Base-by-base conservation (phyloP, 1,139 yeast genomes). In the Yamadazyma conglobata region DNA sequence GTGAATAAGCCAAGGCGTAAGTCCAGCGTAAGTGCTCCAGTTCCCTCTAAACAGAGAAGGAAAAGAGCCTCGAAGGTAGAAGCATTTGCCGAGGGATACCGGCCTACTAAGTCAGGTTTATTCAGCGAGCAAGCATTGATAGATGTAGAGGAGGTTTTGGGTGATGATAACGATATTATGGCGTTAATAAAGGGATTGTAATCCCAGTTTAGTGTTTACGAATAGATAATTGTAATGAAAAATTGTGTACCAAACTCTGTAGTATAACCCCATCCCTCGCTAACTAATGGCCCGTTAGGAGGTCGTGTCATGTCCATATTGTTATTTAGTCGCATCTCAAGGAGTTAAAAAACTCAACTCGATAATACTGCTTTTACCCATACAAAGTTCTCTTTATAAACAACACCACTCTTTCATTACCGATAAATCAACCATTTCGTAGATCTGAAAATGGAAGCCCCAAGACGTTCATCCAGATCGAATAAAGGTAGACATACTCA, bases 61-160 rank as follows among this genome's bases (percentile, higher is more conserved):
- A 54, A 87, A 50, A 64, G 82, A 42, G 81, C 80, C 21, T 77
- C 84, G 33, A 70, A 75, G 33, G 82, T 68, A 2, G 89, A 81
- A 44, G 88, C 89, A 3, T 80, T 79, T n/a, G 72, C 77, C 6
- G 89, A 80, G 48, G 88, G 88, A 5, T 63, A 77, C 44, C 62
- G 89, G 39, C 76, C 81, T 10, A 83, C 93, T 1, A 81, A 76
- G 44, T 75, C 77, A 41, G 93, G 93, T 4, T 60, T 83, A 37
- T 82, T 82, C 52, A 79, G 81, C 50, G 89, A 82, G 50, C 75
- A 74, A 39, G 79, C 86, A 2, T 56, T 83, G 45, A 76, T 79
- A 7, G 83, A 79, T 45, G 84, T 82, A 22, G 91, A 82, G 47
- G 85, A 77, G 44, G 61, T 64, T 7, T 52, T 72, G 30, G 74